Base-by-base conservation (phyloP, 345 rosid genomes). In the Gossypium herbaceum region DNA sequence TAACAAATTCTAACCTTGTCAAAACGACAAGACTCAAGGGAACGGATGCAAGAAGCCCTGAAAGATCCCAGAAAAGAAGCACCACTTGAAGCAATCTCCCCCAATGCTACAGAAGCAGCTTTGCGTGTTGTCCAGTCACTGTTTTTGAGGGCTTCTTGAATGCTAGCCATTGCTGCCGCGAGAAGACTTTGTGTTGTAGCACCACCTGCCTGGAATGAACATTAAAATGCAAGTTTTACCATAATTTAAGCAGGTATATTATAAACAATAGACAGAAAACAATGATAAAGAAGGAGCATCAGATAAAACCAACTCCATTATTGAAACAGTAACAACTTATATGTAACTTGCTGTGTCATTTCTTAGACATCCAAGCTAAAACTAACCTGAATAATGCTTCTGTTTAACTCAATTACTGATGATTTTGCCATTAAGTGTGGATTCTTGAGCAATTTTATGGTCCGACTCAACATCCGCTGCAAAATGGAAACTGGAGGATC, bases 61-160 rank as follows among this genome's bases (percentile, higher is more conserved):
- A 92, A 87, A 74, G 88, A 76, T 77, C 84, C 93, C 83, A 91
- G 75, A 84, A 83, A 88, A 70, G 87, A 80, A 75, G 86, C 90
- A 61, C 92, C 89, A 77, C 83, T 72, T 34, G 91, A 81, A 82
- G 97, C 98, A 78, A 94, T 85, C 73, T 91, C 91, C 71, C 83
- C 86, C 62, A 94, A 80, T 68, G 97, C 94, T 17, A 79, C 76
- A 75, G 95, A 87, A 78, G 98, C 97, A 81, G 98, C 95, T 79
- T 91, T 94, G 43, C 98, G 97, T 56, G 97, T 92, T 27, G 88
- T 76, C 98, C 98, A 94, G 77, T 94, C 97, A 43, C 83, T 85
- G 63, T 81, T 86, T 73, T 86, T 89, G 29, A 94, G 93, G 10
- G 93, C 91, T 72, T 88, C 95, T 82, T 88, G 94, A 57, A 94